Conservation (phyloP, 495 filamentous ascomycete species). For the Filosporella fistucella region DNA sequence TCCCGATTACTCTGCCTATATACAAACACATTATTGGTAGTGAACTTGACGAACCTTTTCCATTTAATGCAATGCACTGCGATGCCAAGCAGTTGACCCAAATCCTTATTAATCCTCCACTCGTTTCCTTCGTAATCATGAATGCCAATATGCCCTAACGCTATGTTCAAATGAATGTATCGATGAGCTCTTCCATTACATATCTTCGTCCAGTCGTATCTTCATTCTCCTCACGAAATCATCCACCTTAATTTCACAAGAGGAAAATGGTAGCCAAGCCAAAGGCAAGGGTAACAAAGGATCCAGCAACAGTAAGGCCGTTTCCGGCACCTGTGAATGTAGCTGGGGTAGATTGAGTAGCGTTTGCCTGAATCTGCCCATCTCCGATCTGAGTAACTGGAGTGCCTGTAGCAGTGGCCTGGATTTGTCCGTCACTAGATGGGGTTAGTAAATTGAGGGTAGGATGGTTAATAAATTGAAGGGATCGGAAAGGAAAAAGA, state of each 20-base stretch:
- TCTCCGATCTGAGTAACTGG: slow-evolving; percentile 25
- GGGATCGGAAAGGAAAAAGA: not conserved
- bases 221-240: too few relatives aligned
- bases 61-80: too few relatives aligned
- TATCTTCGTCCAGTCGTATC: too few relatives aligned
- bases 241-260: slow-evolving; percentile 23
- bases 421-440: slow-evolving; percentile 36
- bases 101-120: too few relatives aligned
- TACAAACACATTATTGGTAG: too few relatives aligned
- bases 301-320: not conserved
- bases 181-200: too few relatives aligned
- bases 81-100: too few relatives aligned
- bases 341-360: slow-evolving; percentile 3
- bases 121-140: too few relatives aligned
- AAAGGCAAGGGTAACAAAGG: slow-evolving; percentile 12
- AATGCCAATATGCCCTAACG: too few relatives aligned
- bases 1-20: too few relatives aligned
- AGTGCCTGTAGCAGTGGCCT: slow-evolving; percentile 19
- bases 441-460: not conserved
- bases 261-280: slow-evolving; percentile 17
- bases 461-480: not conserved
- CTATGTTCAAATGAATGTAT: too few relatives aligned
- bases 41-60: too few relatives aligned
- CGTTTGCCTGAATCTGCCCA: slow-evolving; percentile 28
- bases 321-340: slow-evolving; percentile 10